Percentiles rank a stretch among this genome's conserved stretches.
phyloP scores from a whole-genome alignment of 2,329 filamentous ascomycete genomes.

The Ophiostoma ulmi region DNA sequence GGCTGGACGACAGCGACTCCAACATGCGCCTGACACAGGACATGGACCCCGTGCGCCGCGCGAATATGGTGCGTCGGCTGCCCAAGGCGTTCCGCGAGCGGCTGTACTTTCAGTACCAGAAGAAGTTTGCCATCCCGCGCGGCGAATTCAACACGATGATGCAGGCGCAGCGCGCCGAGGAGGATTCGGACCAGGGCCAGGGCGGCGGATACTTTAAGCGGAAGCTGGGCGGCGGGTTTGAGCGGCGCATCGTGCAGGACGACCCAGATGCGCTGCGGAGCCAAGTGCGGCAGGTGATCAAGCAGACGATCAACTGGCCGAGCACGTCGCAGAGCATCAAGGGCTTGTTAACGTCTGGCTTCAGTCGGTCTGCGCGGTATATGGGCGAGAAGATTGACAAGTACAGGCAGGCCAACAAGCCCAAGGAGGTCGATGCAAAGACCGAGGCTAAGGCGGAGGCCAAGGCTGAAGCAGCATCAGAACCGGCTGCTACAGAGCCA shows the following conservation, averaged over 20 bases:
- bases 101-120: constrained; percentile 91
- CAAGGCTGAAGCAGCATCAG: neutral
- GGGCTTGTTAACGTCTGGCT: constrained; percentile 71
- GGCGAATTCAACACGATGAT: constrained; percentile 83
- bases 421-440: neutral
- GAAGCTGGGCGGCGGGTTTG: constrained; percentile 76
- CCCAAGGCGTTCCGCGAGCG: constrained; percentile 82
- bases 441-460: neutral
- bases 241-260: constrained; percentile 65
- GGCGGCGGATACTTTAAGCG: constrained; percentile 53
- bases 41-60: constrained; percentile 84
- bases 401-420: constrained; percentile 43
- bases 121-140: constrained; percentile 79
- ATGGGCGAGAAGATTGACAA: constrained; percentile 74
- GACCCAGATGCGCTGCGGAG: constrained; percentile 45
- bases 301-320: constrained; percentile 86
- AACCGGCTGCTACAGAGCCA: neutral
- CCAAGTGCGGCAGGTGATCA: constrained; percentile 71
- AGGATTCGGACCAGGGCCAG: constrained; percentile 44
- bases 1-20: constrained; percentile 59
- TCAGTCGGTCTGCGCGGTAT: constrained; percentile 66
- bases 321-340: constrained; percentile 85
- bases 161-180: constrained; percentile 65
- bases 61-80: constrained; percentile 92
- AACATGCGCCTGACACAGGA: constrained; percentile 75